Base-by-base conservation (phyloP, 352 stramenopile species). In the Thalassiosira exigua region DNA sequence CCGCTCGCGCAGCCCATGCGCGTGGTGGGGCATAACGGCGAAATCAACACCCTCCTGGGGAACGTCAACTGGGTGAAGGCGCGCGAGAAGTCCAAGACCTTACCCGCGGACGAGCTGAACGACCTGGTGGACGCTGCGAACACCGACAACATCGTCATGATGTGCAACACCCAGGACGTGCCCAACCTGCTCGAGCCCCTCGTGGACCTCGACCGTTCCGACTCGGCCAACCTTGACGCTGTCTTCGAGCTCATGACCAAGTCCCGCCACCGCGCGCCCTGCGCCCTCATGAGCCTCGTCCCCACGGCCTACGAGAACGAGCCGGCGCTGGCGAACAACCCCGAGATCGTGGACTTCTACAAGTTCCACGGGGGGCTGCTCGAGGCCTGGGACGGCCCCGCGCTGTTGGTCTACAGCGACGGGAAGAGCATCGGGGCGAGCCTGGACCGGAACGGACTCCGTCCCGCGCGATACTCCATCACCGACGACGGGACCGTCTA, bases 11-110 rank as follows among this genome's bases (percentile, higher is more conserved):
- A 99, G 86, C 97, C 97, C 12, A 98, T 98, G 87, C 93, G 96
- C 41, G 96, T 98, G 41, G 95, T 99, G 72, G 97, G 95, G 59
- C 96, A 99, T 91, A 99, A 99, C 79, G 97, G 97, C 50, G 97
- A 99, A 82, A 98, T 99, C 83, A 99, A 99, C 88, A 99, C 96
- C n/a, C 89, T 99, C 3, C 90, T 97, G 5, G 96, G 96, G 48
- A 99, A 99, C 88, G 97, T 98, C 65, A 99, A 99, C 84, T 99
- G 96, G 96, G 97, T 98, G 83, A 96, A 96, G 77, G 86, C 88
- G 21, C 75, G 87, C 36, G 88, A 93, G 79, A 81, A 86, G 24
- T 75, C 86, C 19, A 93, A 93, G 77, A 75, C 69, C 33, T 60
- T 85, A 12, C 60, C 67, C 22, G 62, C 58, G 22, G 52, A 52